Conservation (phyloP, 768 basidiomycete species). For the Boletus rufocinnamomeus region DNA sequence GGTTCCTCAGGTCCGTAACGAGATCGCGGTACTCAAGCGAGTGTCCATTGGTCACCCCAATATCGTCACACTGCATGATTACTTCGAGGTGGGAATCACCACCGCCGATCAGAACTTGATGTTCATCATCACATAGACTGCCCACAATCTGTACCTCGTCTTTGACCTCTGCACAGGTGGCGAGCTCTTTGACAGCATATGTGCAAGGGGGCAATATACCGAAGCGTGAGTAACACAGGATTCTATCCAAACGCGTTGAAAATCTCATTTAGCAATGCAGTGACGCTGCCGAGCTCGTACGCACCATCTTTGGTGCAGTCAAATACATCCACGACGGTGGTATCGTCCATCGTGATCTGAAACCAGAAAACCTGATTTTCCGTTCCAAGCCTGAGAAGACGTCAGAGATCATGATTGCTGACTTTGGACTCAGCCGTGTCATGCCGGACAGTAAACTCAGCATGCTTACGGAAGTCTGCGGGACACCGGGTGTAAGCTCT, state of each 20-base stretch:
- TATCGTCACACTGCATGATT: constrained; percentile 93
- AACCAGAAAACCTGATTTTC: constrained; percentile 98
- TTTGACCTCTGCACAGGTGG: constrained; percentile 98
- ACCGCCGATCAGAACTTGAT: neutral
- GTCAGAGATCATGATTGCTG: constrained; percentile 95
- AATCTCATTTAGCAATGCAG: constrained; percentile 44
- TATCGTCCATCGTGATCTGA: constrained; percentile 95
- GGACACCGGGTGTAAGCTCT: constrained; percentile 76
- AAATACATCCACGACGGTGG: constrained; percentile 89
- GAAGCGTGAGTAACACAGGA: constrained; percentile 65
- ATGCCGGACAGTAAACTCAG: constrained; percentile 90
- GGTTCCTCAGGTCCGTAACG: constrained; percentile 80
- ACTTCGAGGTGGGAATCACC: constrained; percentile 72
- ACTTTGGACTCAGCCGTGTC: constrained; percentile 90
- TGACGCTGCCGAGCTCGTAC: constrained; percentile 86
- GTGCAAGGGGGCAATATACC: constrained; percentile 95
- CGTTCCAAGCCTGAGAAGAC: constrained; percentile 78
- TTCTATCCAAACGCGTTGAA: neutral
- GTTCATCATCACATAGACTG: constrained; percentile 51
- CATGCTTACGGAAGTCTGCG: constrained; percentile 92
- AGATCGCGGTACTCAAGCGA: constrained; percentile 92
- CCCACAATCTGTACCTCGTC: constrained; percentile 90
- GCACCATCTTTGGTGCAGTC: constrained; percentile 85
- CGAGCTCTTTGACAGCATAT: constrained; percentile 98
- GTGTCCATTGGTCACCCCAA: constrained; percentile 89